A percentile compares a stretch with the other conserved stretches of the same genome.
phyloP scores from a whole-genome alignment of 2,329 filamentous ascomycete species.

The Ploettnerulaceae sp. region DNA sequence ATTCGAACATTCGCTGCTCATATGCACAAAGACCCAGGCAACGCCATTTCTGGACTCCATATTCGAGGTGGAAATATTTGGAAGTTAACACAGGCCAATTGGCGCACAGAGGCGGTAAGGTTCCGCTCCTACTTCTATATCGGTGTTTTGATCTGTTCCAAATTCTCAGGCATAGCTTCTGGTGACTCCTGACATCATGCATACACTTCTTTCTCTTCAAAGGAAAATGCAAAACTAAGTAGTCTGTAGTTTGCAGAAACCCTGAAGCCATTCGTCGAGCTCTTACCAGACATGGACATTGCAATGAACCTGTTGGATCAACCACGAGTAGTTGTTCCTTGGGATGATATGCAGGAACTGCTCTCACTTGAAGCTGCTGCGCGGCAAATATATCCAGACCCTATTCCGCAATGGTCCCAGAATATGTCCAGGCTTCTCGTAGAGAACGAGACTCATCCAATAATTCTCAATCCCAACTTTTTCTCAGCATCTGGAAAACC shows the following conservation, averaged over 20 bases:
- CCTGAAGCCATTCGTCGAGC: slow-evolving; percentile 41
- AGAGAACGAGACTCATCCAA: slow-evolving; percentile 18
- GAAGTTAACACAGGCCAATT: slow-evolving; percentile 34
- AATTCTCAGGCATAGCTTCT: too few species aligned
- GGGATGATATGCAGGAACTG: slow-evolving; percentile 49
- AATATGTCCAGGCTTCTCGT: slow-evolving; percentile 36
- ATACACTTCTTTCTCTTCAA: too few species aligned
- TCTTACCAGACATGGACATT: slow-evolving; percentile 61
- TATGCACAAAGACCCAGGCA: slow-evolving; percentile 30
- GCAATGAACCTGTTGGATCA: slow-evolving; percentile 62
- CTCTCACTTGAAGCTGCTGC: slow-evolving; percentile 44
- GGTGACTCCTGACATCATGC: too few species aligned
- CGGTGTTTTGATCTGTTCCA: too few species aligned
- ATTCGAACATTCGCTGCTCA: slow-evolving; percentile 41
- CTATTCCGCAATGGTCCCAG: slow-evolving; percentile 40
- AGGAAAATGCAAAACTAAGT: too few species aligned
- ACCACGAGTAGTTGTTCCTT: slow-evolving; percentile 55
- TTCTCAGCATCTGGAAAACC: slow-evolving; percentile 38
- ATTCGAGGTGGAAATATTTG: slow-evolving; percentile 34
- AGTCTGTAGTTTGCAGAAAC: slow-evolving; percentile 35
- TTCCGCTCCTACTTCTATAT: too few species aligned
- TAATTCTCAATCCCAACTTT: slow-evolving; percentile 24
- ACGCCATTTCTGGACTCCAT: slow-evolving; percentile 28
- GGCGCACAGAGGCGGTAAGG: slow-evolving; percentile 42
- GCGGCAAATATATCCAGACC: slow-evolving; percentile 41